Conservation (phyloP, 2,329 filamentous ascomycete species). For the Tothia fuscella region DNA sequence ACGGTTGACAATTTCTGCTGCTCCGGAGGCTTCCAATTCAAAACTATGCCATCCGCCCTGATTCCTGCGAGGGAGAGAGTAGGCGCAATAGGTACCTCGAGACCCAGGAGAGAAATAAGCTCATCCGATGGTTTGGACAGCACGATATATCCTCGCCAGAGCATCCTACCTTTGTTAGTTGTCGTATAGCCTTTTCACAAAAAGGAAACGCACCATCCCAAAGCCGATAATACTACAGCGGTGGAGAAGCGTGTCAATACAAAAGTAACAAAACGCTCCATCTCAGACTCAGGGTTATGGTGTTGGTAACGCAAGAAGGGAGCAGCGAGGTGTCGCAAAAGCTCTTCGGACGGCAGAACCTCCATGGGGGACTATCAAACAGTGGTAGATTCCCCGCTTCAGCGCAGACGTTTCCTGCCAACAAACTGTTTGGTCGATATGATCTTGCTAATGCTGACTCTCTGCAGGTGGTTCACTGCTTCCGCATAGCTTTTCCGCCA, state of each 20-base stretch:
- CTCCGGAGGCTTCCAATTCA: slow-evolving; percentile 78
- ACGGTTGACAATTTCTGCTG: slow-evolving; percentile 52
- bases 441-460: too few relatives aligned
- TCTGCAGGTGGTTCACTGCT: too few relatives aligned
- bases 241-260: slow-evolving; percentile 1
- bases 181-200: not conserved
- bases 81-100: slow-evolving; percentile 85
- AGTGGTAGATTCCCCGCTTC: too few relatives aligned
- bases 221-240: slow-evolving; percentile 33
- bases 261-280: slow-evolving; percentile 6
- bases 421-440: too few relatives aligned
- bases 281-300: not conserved
- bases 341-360: slow-evolving; percentile 4
- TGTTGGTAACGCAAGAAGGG: slow-evolving; percentile 1
- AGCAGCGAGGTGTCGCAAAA: not conserved
- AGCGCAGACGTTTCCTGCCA: too few relatives aligned
- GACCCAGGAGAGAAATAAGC: slow-evolving; percentile 78
- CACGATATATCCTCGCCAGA: slow-evolving; percentile 77
- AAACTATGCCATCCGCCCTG: slow-evolving; percentile 70
- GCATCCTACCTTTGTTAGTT: slow-evolving; percentile 47
- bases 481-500: too few relatives aligned
- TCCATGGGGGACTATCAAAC: too few relatives aligned
- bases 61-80: slow-evolving; percentile 86
- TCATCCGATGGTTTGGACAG: slow-evolving; percentile 84
- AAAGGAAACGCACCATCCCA: slow-evolving; percentile 31